These are phyloP conservation scores for Obba rivulosa DNA, from an alignment of 768 basidiomycete species.

Conservation along the genomic window DNA sequence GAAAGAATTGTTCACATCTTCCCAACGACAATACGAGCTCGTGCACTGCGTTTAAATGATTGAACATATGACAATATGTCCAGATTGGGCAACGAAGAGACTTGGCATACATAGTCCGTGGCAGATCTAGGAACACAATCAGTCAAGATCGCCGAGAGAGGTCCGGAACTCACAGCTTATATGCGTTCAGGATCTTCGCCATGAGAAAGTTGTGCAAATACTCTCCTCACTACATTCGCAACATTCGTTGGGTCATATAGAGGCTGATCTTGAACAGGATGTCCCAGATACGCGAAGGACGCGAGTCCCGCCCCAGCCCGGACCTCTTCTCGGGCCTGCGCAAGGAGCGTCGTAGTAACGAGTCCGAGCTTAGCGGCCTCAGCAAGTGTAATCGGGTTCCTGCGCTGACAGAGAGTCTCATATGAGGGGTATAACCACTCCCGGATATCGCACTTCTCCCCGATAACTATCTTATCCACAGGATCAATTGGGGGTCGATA, in stretches of 20 bases:
- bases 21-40: no score
- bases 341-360: constrained; percentile 11
- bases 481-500: constrained; percentile 18
- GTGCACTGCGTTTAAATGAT: no score
- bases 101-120: no score
- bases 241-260: neutral
- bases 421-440: constrained; percentile 34
- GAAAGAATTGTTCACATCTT: no score
- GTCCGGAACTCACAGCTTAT: no score
- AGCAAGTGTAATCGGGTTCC: constrained; percentile 22
- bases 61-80: no score
- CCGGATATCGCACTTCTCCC: constrained; percentile 27
- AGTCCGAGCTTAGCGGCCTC: constrained; percentile 27
- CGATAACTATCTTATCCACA: constrained; percentile 28
- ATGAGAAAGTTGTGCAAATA: neutral
- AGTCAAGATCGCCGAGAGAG: no score
- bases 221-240: neutral
- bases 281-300: neutral
- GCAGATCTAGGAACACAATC: no score
- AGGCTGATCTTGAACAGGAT: neutral
- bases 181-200: neutral
- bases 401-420: constrained; percentile 27
- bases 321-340: constrained; percentile 14
- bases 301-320: neutral
- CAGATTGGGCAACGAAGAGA: no score